Conservation (phyloP, 2,329 filamentous ascomycete species). For the Xylaria arbuscula region DNA sequence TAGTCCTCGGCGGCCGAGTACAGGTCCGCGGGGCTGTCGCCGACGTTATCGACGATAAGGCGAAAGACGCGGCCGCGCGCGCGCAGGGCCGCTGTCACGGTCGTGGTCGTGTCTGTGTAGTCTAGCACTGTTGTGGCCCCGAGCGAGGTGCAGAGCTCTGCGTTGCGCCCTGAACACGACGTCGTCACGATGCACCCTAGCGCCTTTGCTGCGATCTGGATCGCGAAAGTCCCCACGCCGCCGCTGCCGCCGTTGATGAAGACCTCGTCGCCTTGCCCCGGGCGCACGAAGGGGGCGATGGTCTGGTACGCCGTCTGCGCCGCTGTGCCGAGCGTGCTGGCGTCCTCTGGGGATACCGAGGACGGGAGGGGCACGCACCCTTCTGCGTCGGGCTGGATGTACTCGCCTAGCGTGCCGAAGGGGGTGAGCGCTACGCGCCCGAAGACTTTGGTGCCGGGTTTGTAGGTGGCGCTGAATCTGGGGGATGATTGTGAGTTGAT, state of each 20-base stretch:
- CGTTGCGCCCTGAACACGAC: conserved; percentile 68
- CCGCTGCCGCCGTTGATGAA: conserved; percentile 75
- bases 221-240: conserved; percentile 68
- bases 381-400: conserved; percentile 48
- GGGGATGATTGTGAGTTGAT: conserved; percentile 25
- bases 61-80: conserved; percentile 61
- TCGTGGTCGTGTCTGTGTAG: conserved; percentile 63
- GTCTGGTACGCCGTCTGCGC: conserved; percentile 61
- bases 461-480: conserved; percentile 38
- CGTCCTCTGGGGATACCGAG: conserved; percentile 55
- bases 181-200: conserved; percentile 69
- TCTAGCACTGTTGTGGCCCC: conserved; percentile 74
- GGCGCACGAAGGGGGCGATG: conserved; percentile 59
- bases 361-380: conserved; percentile 55
- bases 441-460: conserved; percentile 58
- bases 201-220: conserved; percentile 73
- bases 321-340: conserved; percentile 58
- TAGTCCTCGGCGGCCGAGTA: conserved; percentile 65
- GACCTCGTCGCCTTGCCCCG: conserved; percentile 62
- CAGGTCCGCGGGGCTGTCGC: conserved; percentile 57
- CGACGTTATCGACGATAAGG: conserved; percentile 69
- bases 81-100: conserved; percentile 61
- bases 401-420: conserved; percentile 58
- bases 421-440: conserved; percentile 51
- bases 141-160: conserved; percentile 65